Base-by-base conservation (phyloP, 257 asterid species). In the Solanum rostratum region DNA sequence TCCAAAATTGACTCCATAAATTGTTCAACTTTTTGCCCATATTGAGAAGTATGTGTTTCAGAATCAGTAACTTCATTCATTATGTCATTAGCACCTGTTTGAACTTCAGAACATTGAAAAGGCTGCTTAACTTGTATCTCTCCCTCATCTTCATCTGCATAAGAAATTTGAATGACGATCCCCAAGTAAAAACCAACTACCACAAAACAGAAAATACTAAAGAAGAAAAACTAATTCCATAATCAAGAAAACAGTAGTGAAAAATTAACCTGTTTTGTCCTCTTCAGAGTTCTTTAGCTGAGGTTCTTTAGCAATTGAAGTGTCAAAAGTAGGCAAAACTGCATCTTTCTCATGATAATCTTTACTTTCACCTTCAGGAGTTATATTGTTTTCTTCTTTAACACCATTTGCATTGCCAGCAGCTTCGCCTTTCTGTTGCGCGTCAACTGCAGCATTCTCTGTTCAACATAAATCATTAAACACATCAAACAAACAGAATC, bases 211-310 rank as follows among this genome's bases (percentile, higher is more conserved):
- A 74, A 13, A 71, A n/a, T 45, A 63, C 53, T 15, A 53, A 29
- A 63, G 18, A 73, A 55, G 52, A 24, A 24, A 19, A 60, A 43
- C 55, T 71, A 37, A 14, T 49, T 52, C 43, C n/a, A 39, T 9
- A 65, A 74, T 52, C 45, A 63, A 71, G 15, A 12, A 68, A 62
- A 30, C 22, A 80, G 57, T 18, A 49, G 76, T 60, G 55, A 33
- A 2, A 63, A 30, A 29, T 85, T 85, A 39, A 94, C 97, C 94
- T 49, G 87, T 87, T 84, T 87, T 88, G 54, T 19, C 84, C 54
- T 84, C 41, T 66, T 19, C 45, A 6, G 1, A 84, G 30, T 6
- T 80, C 85, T 88, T 86, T 20, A 43, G 84, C 14, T 73, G 41
- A 37, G 45, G 81, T 83, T 46, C 84, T 27, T 60, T 24, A 19